These are phyloP conservation scores for Starmera pachycereana DNA, from an alignment of 805 yeast genomes.

Conservation along the genomic window DNA sequence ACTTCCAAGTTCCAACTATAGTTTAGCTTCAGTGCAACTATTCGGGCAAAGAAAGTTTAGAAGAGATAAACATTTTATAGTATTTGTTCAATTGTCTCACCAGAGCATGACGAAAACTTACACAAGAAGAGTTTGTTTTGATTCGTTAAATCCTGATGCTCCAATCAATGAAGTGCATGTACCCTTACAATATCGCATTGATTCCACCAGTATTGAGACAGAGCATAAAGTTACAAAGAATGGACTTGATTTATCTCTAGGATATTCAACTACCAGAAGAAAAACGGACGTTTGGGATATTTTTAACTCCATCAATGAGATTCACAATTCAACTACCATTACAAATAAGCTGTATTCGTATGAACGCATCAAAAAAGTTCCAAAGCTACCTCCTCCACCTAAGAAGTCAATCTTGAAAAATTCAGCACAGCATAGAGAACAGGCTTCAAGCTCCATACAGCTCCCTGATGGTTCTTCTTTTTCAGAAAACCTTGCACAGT, in stretches of 20 bases:
- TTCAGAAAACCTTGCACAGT: neutral
- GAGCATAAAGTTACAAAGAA: neutral
- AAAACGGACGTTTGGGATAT: constrained; percentile 9
- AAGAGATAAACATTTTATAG: neutral
- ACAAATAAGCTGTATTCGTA: neutral
- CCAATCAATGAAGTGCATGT: constrained; percentile 11
- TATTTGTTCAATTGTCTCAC: neutral
- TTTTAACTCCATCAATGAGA: constrained; percentile 10
- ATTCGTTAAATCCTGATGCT: constrained; percentile 12
- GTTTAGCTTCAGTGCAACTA: too few species aligned
- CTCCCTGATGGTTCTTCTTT: neutral
- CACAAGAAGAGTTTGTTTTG: constrained; percentile 16
- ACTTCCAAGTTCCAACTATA: too few species aligned
- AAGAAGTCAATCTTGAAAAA: constrained; percentile 14
- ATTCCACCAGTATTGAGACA: neutral
- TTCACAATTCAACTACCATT: neutral
- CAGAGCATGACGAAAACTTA: constrained; percentile 4
- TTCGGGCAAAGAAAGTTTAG: too few species aligned
- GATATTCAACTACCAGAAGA: constrained; percentile 8
- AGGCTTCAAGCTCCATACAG: neutral
- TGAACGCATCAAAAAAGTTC: constrained; percentile 5
- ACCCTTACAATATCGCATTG: constrained; percentile 14
- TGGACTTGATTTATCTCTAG: constrained; percentile 12
- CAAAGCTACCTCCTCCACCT: constrained; percentile 18
- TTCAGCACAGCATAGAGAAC: neutral